Conservation (phyloP, 2,329 filamentous ascomycete species). For the Colletotrichum tropicicola region DNA sequence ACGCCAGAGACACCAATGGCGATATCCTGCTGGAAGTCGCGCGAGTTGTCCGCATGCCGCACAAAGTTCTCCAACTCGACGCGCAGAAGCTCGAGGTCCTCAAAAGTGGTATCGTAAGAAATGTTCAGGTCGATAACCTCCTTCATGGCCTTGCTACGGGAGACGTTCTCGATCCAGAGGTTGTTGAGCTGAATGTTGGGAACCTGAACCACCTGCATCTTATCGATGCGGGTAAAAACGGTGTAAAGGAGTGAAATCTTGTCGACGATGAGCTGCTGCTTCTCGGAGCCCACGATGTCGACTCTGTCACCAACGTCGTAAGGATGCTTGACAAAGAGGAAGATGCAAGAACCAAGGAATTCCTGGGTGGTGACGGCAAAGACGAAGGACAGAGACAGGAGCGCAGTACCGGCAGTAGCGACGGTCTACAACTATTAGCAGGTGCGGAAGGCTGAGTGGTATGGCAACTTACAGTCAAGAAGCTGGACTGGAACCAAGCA, state of each 20-base stretch:
- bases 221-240: constrained; percentile 81
- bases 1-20: constrained; percentile 81
- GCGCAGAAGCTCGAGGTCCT: constrained; percentile 87
- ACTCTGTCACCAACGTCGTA: constrained; percentile 96
- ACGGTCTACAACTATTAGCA: constrained; percentile 65
- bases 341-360: constrained; percentile 97
- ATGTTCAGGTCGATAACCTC: constrained; percentile 84
- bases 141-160: constrained; percentile 90
- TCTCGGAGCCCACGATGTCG: constrained; percentile 70
- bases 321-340: constrained; percentile 98
- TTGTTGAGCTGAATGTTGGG: constrained; percentile 94
- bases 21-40: constrained; percentile 90
- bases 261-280: constrained; percentile 81
- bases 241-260: constrained; percentile 95
- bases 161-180: constrained; percentile 95
- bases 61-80: constrained; percentile 89
- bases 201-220: constrained; percentile 80
- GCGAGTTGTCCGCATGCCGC: constrained; percentile 80
- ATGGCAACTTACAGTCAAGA: constrained; percentile 60
- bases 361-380: constrained; percentile 94
- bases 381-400: constrained; percentile 96
- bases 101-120: constrained; percentile 86
- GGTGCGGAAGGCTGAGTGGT: background rate
- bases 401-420: constrained; percentile 87
- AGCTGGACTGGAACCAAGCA: constrained; percentile 33